These are phyloP conservation scores for Daldinia sp. DNA, from an alignment of 2,329 filamentous ascomycete species.

Conservation along the genomic window DNA sequence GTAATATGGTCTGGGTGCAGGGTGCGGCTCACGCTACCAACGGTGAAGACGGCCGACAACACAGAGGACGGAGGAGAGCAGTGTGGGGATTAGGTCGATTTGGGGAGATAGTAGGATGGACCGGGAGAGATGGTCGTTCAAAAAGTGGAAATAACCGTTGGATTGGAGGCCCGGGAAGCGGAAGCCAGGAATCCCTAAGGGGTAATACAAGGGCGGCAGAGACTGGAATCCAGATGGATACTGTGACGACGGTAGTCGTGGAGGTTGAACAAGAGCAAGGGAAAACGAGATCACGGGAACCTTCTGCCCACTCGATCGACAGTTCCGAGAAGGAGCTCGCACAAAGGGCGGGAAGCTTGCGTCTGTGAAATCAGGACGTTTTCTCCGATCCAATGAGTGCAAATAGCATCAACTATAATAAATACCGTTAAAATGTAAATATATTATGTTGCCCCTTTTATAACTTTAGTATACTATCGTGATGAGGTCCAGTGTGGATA, in stretches of 20 bases:
- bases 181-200: slow-evolving; percentile 43
- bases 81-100: slow-evolving; percentile 31
- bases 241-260: slow-evolving; percentile 43
- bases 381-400: not conserved
- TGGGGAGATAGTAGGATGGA: slow-evolving; percentile 18
- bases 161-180: slow-evolving; percentile 20
- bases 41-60: not conserved
- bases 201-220: slow-evolving; percentile 24
- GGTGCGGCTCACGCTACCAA: slow-evolving; percentile 30
- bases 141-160: slow-evolving; percentile 13
- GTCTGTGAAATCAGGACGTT: slow-evolving; percentile 1
- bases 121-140: slow-evolving; percentile 17
- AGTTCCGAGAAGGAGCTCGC: slow-evolving; percentile 27
- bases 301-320: slow-evolving; percentile 32
- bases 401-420: not conserved
- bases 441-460: no score
- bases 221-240: slow-evolving; percentile 45
- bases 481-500: no score
- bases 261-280: slow-evolving; percentile 36
- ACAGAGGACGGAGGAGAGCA: slow-evolving; percentile 13
- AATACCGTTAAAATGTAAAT: not conserved
- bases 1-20: slow-evolving; percentile 46
- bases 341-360: slow-evolving; percentile 17
- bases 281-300: slow-evolving; percentile 26
- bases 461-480: no score